Percentiles rank a stretch among this genome's conserved stretches.
These are phyloP conservation scores for Russula vinacea DNA, from an alignment of 768 basidiomycete species.

Conservation along the genomic window DNA sequence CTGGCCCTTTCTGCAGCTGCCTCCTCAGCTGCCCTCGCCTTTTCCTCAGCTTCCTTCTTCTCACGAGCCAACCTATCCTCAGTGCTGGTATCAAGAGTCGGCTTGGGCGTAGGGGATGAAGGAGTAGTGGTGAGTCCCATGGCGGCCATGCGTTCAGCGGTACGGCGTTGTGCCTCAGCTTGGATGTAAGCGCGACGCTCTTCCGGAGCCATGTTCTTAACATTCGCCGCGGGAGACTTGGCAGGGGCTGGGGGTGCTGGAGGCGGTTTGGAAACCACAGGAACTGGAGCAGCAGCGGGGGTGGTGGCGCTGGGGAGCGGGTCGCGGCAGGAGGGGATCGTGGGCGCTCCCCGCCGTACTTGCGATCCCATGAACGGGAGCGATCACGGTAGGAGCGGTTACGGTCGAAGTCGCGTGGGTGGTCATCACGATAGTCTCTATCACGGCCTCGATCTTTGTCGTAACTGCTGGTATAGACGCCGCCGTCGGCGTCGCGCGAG, in stretches of 20 bases:
- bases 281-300: conserved; percentile 45
- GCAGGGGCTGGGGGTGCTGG: conserved; percentile 52
- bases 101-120: conserved; percentile 41
- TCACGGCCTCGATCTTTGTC: conserved; percentile 46
- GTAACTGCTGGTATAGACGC: conserved; percentile 36
- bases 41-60: conserved; percentile 88
- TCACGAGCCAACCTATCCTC: conserved; percentile 83
- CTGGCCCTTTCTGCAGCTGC: conserved; percentile 79
- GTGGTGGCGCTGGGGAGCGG: conserved; percentile 49
- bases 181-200: conserved; percentile 76
- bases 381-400: conserved; percentile 39
- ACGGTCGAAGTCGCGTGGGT: conserved; percentile 44
- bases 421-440: conserved; percentile 40
- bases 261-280: conserved; percentile 42
- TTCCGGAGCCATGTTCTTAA: conserved; percentile 78
- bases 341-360: conserved; percentile 37
- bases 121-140: conserved; percentile 62
- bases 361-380: conserved; percentile 32
- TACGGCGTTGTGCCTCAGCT: conserved; percentile 74
- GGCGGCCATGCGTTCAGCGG: conserved; percentile 80
- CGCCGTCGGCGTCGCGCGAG: conserved; percentile 37
- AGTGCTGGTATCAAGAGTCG: conserved; percentile 71
- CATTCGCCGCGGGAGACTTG: conserved; percentile 56
- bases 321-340: conserved; percentile 37
- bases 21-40: conserved; percentile 69